A percentile compares a stretch with the other conserved stretches of the same genome.
Conservation (phyloP, 805 yeast species). For the Candida easanensis region DNA sequence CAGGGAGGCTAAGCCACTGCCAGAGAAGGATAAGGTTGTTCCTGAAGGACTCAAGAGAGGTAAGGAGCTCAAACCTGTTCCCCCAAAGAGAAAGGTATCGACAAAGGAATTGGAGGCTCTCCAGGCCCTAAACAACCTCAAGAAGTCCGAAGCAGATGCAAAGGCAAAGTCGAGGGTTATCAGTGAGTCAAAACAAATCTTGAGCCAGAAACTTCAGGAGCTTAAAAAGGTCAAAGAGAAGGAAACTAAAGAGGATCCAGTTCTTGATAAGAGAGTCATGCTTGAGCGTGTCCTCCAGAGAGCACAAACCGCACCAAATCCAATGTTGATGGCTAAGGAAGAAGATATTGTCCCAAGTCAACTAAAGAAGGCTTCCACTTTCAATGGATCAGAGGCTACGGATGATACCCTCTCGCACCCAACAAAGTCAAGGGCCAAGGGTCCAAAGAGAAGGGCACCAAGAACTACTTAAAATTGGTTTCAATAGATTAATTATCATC, state of each 20-base stretch:
- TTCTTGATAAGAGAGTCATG: constrained; percentile 13
- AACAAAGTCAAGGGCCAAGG: constrained; percentile 32
- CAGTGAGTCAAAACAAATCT: constrained; percentile 20
- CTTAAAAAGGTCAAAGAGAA: constrained; percentile 14
- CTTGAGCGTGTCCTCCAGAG: constrained; percentile 17
- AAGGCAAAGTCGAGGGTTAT: constrained; percentile 23
- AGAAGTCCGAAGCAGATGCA: constrained; percentile 14
- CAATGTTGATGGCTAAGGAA: constrained; percentile 3
- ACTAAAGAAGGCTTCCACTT: constrained; percentile 24
- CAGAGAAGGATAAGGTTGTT: constrained; percentile 7
- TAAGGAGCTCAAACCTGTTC: constrained; percentile 15
- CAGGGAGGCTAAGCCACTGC: constrained; percentile 8
- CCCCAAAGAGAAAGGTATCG: constrained; percentile 17
- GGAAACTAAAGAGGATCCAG: background rate
- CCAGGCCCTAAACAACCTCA: constrained; percentile 12
- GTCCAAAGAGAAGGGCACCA: constrained; percentile 38
- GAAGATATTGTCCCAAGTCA: background rate
- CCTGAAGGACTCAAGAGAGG: constrained; percentile 18
- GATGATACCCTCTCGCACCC: constrained; percentile 27
- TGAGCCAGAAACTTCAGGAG: constrained; percentile 14
- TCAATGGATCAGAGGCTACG: constrained; percentile 12
- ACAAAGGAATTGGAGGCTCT: constrained; percentile 22
- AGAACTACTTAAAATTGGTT: constrained; percentile 5
- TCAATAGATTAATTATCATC: too few species aligned
- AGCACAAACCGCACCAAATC: constrained; percentile 20